A percentile compares a stretch with the other conserved stretches of the same genome.
Conservation (phyloP, 768 basidiomycete species). For the Udeniomyces megalosporus region DNA sequence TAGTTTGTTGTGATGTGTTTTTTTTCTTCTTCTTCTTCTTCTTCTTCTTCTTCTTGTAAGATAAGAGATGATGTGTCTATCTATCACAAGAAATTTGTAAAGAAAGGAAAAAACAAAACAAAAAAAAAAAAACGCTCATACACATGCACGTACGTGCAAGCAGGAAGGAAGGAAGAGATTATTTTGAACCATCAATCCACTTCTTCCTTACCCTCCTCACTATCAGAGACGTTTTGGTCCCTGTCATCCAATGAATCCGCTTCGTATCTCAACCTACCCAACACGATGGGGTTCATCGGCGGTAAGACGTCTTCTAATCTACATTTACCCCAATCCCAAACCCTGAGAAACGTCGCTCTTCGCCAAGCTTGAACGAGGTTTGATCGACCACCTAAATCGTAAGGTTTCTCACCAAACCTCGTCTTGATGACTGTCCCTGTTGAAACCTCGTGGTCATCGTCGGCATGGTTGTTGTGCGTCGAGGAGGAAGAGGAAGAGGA, state of each 20-base stretch:
- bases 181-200: slow-evolving; percentile 1
- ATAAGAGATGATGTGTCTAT: no score
- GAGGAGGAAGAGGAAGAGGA: no score
- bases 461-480: no score
- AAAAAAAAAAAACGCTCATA: no score
- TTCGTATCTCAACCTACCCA: background rate
- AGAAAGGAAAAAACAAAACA: no score
- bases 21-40: no score
- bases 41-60: no score
- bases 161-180: no score
- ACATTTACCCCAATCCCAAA: background rate
- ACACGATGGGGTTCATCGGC: background rate
- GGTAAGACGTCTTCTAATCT: background rate
- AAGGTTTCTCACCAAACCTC: background rate
- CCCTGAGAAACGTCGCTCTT: background rate
- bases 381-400: background rate
- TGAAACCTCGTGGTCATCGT: background rate
- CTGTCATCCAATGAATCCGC: slow-evolving; percentile 34
- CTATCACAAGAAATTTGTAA: no score
- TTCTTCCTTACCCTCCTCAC: slow-evolving; percentile 33
- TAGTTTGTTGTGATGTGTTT: no score
- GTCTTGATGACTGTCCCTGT: background rate
- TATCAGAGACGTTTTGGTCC: slow-evolving; percentile 37
- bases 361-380: background rate
- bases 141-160: no score